Base-by-base conservation (phyloP, 2,329 filamentous ascomycete species). In the Ustulina deusta region DNA sequence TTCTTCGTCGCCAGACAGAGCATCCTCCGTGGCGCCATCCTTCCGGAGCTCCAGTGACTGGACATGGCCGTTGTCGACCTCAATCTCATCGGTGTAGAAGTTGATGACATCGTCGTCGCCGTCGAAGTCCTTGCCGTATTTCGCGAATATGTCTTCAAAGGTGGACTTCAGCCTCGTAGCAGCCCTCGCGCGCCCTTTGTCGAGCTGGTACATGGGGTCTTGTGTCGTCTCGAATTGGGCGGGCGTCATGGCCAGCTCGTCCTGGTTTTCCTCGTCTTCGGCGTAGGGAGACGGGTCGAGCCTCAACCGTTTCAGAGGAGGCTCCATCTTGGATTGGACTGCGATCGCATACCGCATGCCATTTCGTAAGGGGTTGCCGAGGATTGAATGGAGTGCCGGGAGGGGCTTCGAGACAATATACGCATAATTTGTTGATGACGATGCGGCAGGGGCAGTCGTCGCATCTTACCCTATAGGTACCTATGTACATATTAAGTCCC, bases 51-150 rank as follows among this genome's bases (percentile, higher is more conserved):
- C 66, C 76, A 81, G 87, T 83, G 71, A 86, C 58, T 86, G 78
- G 60, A 97, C 78, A 81, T 98, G 96, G 0, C 96, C 95, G 83
- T 97, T 96, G 79, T 98, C 87, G 63, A 97, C 90, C n/a, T 97
- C 85, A 54, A 98, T 89, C 66, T 92, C 84, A 61, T 93, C 94
- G 0, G 92, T 95, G 57, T 85, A 83, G 64, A 97, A 83, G 78
- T 98, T 93, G 74, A 98, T 94, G 81, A 97, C 94, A 79, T 98
- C 95, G 61, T 91, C 94, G 58, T 95, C 85, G 4, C 90, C 91
- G 1, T 89, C 89, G 75, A 97, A 97, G 77, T 97, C 92, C 71
- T 86, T 90, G 61, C 86, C 90, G 78, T 97, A 97, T 79, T 97
- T 97, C 68, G 91, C 88, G 77, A 97, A 97, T 63, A 98, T 97